Base-by-base conservation (phyloP, 2,329 filamentous ascomycete species). In the Drechslerella coelobrocha region DNA sequence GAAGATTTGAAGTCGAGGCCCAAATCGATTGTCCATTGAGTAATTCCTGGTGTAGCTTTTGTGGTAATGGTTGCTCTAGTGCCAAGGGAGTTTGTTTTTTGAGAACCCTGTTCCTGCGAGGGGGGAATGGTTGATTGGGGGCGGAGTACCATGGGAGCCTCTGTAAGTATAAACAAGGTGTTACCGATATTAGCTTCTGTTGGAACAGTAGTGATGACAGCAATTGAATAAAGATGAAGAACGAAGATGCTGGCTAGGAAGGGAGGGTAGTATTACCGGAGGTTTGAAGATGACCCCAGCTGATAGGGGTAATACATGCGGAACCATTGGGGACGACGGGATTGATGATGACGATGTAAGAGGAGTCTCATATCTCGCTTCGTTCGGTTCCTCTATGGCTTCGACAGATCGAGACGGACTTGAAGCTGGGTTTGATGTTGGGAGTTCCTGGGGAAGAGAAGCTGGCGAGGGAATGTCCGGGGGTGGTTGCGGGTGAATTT, bases 81-180 rank as follows among this genome's bases (percentile, higher is more conserved):
- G 14, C 21, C 37, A 54, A 31, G 2, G 10, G 27, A 10, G 8
- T n/a, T 43, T 51, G 48, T 19, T 27, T 26, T 29, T 69, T 69
- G 2, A 19, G 2, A n/a, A 12, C n/a, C 43, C 52, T 57, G 0
- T 78, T 77, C 41, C 80, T 80, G 62, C 80, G 78, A 2, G 79
- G 74, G 0, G 82, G 83, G 69, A 84, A 84, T 3, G 78, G 75
- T 39, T 78, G 78, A 6, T 80, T 79, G 7, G 81, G 79, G 8
- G 79, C 78, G 6, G 82, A 84, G 31, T 81, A 80, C 83, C 83
- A 84, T 7, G 83, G 83, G 9, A 84, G 78, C 76, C 78, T 62
- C 57, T 69, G 7, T 17, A 27, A 31, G 2, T 2, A 29, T 2
- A 1, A 37, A n/a, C 8, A 29, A 66, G 10, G 48, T n/a, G 19